Conservation (phyloP, 2,329 filamentous ascomycete genomes). For the Achaetomium macrosporum region DNA sequence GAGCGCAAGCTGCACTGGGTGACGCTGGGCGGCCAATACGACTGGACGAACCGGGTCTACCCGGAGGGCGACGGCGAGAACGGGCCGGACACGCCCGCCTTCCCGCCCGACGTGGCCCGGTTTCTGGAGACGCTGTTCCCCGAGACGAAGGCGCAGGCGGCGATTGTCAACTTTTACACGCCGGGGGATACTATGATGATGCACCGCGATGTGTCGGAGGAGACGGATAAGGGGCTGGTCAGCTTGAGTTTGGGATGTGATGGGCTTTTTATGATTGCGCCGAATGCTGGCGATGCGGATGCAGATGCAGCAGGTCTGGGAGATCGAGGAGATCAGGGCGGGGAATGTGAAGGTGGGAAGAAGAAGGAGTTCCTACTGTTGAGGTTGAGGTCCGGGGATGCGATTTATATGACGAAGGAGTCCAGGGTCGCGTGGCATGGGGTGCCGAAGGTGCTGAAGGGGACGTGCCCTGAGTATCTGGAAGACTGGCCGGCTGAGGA, state of each 20-base stretch:
- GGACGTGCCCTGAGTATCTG: constrained; percentile 72
- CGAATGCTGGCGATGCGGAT: constrained; percentile 36
- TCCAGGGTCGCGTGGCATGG: constrained; percentile 92
- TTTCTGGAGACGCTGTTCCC: constrained; percentile 70
- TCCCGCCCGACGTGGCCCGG: constrained; percentile 65
- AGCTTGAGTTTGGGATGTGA: constrained; percentile 89
- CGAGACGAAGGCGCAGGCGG: constrained; percentile 72
- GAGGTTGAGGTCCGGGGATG: constrained; percentile 76
- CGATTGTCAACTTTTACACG: constrained; percentile 89
- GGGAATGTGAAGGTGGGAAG: constrained; percentile 18
- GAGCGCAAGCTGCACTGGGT: constrained; percentile 85
- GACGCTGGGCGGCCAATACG: constrained; percentile 90
- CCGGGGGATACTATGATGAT: constrained; percentile 87
- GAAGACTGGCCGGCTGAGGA: constrained; percentile 63
- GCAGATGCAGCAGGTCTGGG: too few relatives aligned
- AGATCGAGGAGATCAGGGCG: constrained; percentile 14
- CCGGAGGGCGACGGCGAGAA: constrained; percentile 44
- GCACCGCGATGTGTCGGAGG: constrained; percentile 89
- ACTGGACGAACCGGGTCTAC: constrained; percentile 87
- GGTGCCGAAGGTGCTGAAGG: constrained; percentile 76
- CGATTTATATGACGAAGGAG: constrained; percentile 77
- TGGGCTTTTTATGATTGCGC: constrained; percentile 77
- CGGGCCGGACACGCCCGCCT: constrained; percentile 56
- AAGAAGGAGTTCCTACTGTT: constrained; percentile 52
- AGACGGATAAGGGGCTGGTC: constrained; percentile 69